phyloP scores from a whole-genome alignment of 768 basidiomycete genomes.

The Kwoniella shandongensis region DNA sequence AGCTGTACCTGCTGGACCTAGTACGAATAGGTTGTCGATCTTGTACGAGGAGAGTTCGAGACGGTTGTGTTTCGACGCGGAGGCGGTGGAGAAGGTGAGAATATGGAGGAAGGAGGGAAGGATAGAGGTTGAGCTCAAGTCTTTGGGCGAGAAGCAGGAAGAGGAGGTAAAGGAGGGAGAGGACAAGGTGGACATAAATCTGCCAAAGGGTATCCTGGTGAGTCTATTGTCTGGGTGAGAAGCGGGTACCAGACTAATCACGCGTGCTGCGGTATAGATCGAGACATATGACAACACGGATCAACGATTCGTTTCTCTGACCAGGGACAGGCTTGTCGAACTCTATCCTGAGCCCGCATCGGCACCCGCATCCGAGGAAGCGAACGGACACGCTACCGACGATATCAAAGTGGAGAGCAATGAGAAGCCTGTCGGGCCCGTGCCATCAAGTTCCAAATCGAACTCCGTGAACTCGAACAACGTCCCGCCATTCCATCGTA shows the following conservation, averaged over 20 bases:
- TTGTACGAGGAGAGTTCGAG: constrained; percentile 87
- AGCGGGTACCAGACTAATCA: background rate
- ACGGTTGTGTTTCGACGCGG: constrained; percentile 83
- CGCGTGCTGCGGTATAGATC: constrained; percentile 28
- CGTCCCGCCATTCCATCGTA: constrained; percentile 66
- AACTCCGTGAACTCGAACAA: constrained; percentile 56
- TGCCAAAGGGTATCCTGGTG: constrained; percentile 49
- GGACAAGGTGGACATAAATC: constrained; percentile 11
- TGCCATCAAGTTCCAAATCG: no score
- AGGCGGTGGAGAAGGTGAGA: constrained; percentile 75
- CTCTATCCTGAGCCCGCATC: constrained; percentile 8
- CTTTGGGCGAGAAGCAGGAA: constrained; percentile 1
- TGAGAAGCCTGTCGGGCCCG: constrained; percentile 49
- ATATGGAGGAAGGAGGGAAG: constrained; percentile 79
- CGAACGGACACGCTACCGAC: background rate
- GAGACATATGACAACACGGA: constrained; percentile 49
- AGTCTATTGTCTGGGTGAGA: constrained; percentile 20
- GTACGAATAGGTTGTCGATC: constrained; percentile 69
- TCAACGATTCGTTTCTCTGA: constrained; percentile 47
- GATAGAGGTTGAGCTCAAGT: constrained; percentile 70
- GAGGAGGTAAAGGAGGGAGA: constrained; percentile 15
- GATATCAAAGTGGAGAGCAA: no score
- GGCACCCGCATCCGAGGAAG: background rate
- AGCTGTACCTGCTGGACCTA: constrained; percentile 25
- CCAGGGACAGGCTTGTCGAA: constrained; percentile 29